Evolutionary conservation across 2,329 filamentous ascomycete genomes (phyloP).

Genomic region (Monilinia fructigena): DNA sequence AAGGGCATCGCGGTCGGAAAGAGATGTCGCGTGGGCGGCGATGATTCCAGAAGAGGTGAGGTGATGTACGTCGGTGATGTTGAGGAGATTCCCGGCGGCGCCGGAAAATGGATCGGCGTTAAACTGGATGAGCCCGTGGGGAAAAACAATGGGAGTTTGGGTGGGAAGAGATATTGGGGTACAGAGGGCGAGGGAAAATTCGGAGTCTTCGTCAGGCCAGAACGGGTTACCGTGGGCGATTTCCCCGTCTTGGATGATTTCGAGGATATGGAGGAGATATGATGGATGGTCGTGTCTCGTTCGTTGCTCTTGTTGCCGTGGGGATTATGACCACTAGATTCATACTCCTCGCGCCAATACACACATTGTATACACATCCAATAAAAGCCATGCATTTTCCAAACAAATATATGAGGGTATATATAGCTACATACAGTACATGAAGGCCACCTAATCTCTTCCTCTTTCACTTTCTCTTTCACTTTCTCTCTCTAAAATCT

Average conservation of each 20-base stretch:
- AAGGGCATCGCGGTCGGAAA: conserved; percentile 64
- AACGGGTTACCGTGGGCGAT: conserved; percentile 74
- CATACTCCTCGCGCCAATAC: neutral
- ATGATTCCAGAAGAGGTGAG: conserved; percentile 67
- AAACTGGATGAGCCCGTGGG: conserved; percentile 76
- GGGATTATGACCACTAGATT: neutral
- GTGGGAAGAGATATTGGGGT: conserved; percentile 65
- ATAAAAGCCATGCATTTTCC: neutral
- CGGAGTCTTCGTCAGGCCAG: conserved; percentile 76
- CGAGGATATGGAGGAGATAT: conserved; percentile 76
- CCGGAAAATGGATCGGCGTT: conserved; percentile 70
- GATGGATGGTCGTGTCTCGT: conserved; percentile 27
- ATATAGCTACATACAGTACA: neutral
- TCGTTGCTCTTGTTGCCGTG: neutral
- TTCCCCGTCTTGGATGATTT: conserved; percentile 69
- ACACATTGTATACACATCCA: neutral
- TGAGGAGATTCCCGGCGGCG: conserved; percentile 66
- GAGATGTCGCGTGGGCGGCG: conserved; percentile 63
- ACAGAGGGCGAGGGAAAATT: conserved; percentile 54
- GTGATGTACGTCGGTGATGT: conserved; percentile 71
- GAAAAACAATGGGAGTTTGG: conserved; percentile 77
- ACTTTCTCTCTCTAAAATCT: neutral
- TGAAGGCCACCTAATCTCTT: neutral
- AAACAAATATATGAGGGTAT: too few species aligned
- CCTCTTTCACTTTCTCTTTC: too few species aligned